These are phyloP conservation scores for Ceratobasidium sp. DNA, from an alignment of 1,284 basidiomycete species.

Conservation along the genomic window DNA sequence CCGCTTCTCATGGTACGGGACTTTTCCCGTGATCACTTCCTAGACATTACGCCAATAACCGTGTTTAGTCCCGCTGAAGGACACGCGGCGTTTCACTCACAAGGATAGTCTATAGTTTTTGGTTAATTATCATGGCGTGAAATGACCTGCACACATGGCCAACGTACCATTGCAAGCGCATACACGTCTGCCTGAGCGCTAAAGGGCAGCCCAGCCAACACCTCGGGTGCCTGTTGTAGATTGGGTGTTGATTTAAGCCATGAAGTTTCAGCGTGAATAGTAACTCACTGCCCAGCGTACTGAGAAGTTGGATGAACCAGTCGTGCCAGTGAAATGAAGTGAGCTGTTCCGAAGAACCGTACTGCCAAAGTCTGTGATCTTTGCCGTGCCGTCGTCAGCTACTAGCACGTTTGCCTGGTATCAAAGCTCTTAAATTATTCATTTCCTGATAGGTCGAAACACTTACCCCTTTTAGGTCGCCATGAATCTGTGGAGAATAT, in stretches of 20 bases:
- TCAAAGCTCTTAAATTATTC: background rate
- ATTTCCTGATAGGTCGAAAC: background rate
- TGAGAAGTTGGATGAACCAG: background rate
- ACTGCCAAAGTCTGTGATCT: constrained; percentile 20
- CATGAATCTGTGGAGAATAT: background rate
- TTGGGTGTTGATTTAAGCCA: too few relatives aligned
- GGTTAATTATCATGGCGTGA: too few relatives aligned
- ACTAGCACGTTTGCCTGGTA: constrained; percentile 9
- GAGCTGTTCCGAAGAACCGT: background rate
- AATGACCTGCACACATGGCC: background rate
- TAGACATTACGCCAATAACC: too few relatives aligned
- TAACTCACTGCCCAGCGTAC: background rate
- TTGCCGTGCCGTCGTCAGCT: background rate
- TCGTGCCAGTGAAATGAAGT: background rate
- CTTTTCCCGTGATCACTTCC: background rate
- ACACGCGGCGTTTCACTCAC: background rate
- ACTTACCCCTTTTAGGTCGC: constrained; percentile 22
- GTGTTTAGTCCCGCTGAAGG: too few relatives aligned
- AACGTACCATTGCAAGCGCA: background rate
- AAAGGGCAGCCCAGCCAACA: background rate
- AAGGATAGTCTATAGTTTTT: background rate
- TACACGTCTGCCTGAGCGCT: background rate
- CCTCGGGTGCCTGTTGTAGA: background rate
- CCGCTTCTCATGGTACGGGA: background rate
- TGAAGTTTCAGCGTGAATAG: too few relatives aligned